A percentile compares a stretch with the other conserved stretches of the same genome.
Conservation (phyloP, 768 basidiomycete species). For the Rickenella mellea region DNA sequence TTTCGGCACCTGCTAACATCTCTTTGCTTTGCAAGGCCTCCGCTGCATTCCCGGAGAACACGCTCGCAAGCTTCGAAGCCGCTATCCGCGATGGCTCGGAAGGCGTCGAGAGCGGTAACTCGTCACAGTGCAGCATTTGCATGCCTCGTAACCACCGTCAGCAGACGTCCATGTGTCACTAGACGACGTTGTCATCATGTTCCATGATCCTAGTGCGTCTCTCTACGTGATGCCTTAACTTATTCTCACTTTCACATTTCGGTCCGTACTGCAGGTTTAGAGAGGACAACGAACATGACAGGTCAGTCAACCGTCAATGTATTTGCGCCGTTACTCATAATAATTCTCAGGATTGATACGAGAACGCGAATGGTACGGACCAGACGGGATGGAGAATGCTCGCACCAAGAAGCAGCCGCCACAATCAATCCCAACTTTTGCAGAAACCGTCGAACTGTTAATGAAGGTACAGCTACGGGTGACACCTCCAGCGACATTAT, state of each 20-base stretch:
- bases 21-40: slow-evolving; percentile 49
- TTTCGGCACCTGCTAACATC: neutral
- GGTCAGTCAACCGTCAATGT: slow-evolving; percentile 26
- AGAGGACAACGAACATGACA: slow-evolving; percentile 73
- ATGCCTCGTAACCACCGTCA: slow-evolving; percentile 41
- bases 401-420: slow-evolving; percentile 71
- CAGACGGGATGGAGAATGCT: slow-evolving; percentile 65
- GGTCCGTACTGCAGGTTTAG: slow-evolving; percentile 37
- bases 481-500: neutral
- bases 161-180: slow-evolving; percentile 91
- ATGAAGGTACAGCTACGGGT: slow-evolving; percentile 48
- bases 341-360: slow-evolving; percentile 48
- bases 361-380: slow-evolving; percentile 63
- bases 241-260: neutral
- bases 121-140: slow-evolving; percentile 28
- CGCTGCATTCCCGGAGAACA: slow-evolving; percentile 85
- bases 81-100: slow-evolving; percentile 94
- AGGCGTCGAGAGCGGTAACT: slow-evolving; percentile 94
- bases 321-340: neutral
- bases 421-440: slow-evolving; percentile 87
- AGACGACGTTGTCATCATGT: slow-evolving; percentile 87
- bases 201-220: slow-evolving; percentile 78
- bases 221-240: neutral
- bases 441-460: slow-evolving; percentile 68
- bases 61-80: slow-evolving; percentile 87